A percentile compares a stretch with the other conserved stretches of the same genome.
phyloP scores from a whole-genome alignment of 768 basidiomycete species.

The Mycena alexandri region DNA sequence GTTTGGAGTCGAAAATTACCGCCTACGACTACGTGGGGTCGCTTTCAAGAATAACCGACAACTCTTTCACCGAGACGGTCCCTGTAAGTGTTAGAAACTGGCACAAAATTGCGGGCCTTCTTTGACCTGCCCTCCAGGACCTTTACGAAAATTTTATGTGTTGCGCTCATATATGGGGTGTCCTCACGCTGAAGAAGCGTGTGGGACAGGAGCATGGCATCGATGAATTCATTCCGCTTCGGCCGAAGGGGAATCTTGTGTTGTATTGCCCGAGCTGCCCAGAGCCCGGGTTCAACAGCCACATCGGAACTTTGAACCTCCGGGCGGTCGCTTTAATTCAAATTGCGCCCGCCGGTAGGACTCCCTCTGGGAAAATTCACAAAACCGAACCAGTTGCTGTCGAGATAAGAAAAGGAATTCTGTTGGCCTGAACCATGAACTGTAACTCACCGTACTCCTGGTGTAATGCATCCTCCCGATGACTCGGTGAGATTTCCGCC shows the following conservation, averaged over 20 bases:
- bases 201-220: conserved; percentile 20
- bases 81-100: conserved; percentile 29
- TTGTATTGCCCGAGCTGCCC: conserved; percentile 24
- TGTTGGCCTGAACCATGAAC: too few species aligned
- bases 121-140: not conserved
- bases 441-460: too few species aligned
- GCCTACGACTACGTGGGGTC: conserved; percentile 42
- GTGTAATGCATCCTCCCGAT: too few species aligned
- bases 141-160: conserved; percentile 24
- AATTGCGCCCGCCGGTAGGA: too few species aligned
- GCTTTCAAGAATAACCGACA: conserved; percentile 41
- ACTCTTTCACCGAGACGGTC: conserved; percentile 33
- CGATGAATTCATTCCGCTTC: conserved; percentile 6
- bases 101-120: not conserved
- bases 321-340: too few species aligned
- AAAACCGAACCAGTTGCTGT: too few species aligned
- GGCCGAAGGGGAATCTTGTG: conserved; percentile 16
- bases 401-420: too few species aligned
- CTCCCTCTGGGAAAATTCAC: too few species aligned
- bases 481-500: too few species aligned
- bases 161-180: not conserved
- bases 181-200: not conserved
- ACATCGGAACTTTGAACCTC: too few species aligned
- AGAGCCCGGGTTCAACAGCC: conserved; percentile 22
- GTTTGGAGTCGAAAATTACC: conserved; percentile 8